Conservation (phyloP, 805 yeast genomes). For the Saccharomycopsis olivae region DNA sequence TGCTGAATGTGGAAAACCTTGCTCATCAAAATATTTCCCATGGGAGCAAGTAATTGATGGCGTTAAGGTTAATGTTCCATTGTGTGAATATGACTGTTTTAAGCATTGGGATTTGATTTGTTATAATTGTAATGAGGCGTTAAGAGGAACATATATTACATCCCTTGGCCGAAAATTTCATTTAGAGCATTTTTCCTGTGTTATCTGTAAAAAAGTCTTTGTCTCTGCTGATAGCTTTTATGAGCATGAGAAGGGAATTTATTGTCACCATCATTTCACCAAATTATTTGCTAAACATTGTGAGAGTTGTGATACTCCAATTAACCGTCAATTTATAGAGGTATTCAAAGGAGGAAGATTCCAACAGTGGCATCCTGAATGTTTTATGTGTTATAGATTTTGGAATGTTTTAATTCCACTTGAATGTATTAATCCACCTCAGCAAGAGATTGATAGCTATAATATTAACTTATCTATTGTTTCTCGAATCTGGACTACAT, state of each 20-base stretch:
- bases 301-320: constrained; percentile 87
- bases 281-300: constrained; percentile 76
- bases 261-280: constrained; percentile 91
- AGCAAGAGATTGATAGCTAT: constrained; percentile 23
- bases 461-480: constrained; percentile 50
- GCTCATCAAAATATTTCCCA: constrained; percentile 86
- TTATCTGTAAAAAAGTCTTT: constrained; percentile 74
- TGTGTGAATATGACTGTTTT: constrained; percentile 92
- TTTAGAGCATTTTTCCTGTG: constrained; percentile 90
- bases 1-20: constrained; percentile 68
- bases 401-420: constrained; percentile 83
- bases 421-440: constrained; percentile 40
- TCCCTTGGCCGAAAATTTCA: constrained; percentile 90
- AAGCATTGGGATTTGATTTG: constrained; percentile 79
- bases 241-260: constrained; percentile 73
- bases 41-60: constrained; percentile 35
- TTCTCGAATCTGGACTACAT: constrained; percentile 68
- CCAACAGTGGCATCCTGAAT: constrained; percentile 98
- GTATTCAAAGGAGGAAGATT: constrained; percentile 81
- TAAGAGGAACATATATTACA: constrained; percentile 88
- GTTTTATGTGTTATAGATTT: constrained; percentile 94
- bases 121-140: constrained; percentile 69
- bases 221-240: constrained; percentile 88
- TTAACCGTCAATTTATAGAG: constrained; percentile 89
- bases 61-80: constrained; percentile 37